Base-by-base conservation (phyloP, 23 red algal species). In the Chondrus crispus region DNA sequence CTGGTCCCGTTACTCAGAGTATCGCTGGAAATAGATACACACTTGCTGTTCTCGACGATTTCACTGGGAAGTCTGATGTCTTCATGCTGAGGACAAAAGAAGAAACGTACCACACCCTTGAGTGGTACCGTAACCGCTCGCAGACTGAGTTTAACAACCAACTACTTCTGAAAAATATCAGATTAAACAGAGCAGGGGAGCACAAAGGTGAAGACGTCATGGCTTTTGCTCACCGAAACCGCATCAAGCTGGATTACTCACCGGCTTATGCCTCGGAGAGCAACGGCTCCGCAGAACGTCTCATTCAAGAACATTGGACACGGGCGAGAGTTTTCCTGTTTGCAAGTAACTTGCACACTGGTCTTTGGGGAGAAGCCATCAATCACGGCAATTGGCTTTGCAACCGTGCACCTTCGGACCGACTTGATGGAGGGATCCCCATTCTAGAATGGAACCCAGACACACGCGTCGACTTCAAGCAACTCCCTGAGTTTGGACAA, bases 121-220 rank as follows among this genome's bases (percentile, higher is more conserved):
- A n/a, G n/a, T n/a, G n/a, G n/a, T n/a, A n/a, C n/a, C n/a, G n/a
- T n/a, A n/a, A n/a, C n/a, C n/a, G n/a, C n/a, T n/a, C n/a, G n/a
- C n/a, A n/a, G n/a, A n/a, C n/a, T n/a, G n/a, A n/a, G n/a, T n/a
- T n/a, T n/a, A n/a, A n/a, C n/a, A n/a, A n/a, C n/a, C n/a, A n/a
- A n/a, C n/a, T n/a, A 1, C 7, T 66, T 66, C 12, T 77, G 24
- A 26, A 77, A 38, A 77, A 77, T 8, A 77, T 77, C 9, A 26
- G 71, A n/a, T 2, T 77, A 40, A 37, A 77, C 38, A 37, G 71
- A 35, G 71, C 44, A 26, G 71, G 71, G 29, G 12, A 77, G 71
- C 26, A 77, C 71, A 77, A 44, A 40, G 43, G 71, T 77, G 44
- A 77, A 77, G 11, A n/a, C n/a, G n/a, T n/a, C n/a, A n/a, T n/a